A percentile compares a stretch with the other conserved stretches of the same genome.
Evolutionary conservation across 2,329 filamentous ascomycete species (phyloP).

Genomic region (Phyllosticta citribraziliensis): DNA sequence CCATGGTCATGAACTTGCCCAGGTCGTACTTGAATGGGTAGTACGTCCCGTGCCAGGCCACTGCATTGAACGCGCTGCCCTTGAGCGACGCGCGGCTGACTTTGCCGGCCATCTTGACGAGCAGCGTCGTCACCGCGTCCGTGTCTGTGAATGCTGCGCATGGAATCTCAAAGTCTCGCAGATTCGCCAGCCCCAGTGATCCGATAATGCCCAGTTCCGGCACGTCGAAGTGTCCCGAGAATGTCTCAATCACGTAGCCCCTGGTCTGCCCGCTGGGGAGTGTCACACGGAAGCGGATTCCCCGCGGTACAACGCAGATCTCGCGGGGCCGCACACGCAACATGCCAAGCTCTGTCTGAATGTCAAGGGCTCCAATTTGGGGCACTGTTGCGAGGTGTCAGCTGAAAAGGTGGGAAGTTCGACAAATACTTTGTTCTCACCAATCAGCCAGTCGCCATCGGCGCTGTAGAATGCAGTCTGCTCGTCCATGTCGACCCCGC

Average conservation of each 20-base stretch:
- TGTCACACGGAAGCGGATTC: slow-evolving; percentile 63
- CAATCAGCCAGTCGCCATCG: slow-evolving; percentile 30
- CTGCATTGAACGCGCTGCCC: slow-evolving; percentile 33
- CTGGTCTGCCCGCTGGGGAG: slow-evolving; percentile 52
- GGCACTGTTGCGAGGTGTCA: background rate
- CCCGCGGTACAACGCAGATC: slow-evolving; percentile 59
- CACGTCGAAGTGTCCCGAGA: background rate
- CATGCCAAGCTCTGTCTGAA: slow-evolving; percentile 30
- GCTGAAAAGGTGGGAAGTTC: no score
- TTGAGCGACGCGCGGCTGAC: background rate
- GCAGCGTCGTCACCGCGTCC: background rate
- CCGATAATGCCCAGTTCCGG: background rate
- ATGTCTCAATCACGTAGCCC: slow-evolving; percentile 29
- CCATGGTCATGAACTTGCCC: slow-evolving; percentile 36
- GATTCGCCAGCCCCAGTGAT: background rate
- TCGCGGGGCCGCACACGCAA: slow-evolving; percentile 30
- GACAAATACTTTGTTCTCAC: slow-evolving; percentile 5
- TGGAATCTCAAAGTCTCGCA: background rate
- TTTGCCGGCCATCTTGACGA: background rate
- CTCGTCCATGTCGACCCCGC: slow-evolving; percentile 37
- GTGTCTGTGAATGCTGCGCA: background rate
- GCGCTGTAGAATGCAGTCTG: slow-evolving; percentile 36
- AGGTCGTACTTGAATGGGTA: slow-evolving; percentile 47
- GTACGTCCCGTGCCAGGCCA: slow-evolving; percentile 33
- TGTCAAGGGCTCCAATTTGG: slow-evolving; percentile 28